Conservation (phyloP, 495 filamentous ascomycete genomes). For the Penicillium dipodomyicola region DNA sequence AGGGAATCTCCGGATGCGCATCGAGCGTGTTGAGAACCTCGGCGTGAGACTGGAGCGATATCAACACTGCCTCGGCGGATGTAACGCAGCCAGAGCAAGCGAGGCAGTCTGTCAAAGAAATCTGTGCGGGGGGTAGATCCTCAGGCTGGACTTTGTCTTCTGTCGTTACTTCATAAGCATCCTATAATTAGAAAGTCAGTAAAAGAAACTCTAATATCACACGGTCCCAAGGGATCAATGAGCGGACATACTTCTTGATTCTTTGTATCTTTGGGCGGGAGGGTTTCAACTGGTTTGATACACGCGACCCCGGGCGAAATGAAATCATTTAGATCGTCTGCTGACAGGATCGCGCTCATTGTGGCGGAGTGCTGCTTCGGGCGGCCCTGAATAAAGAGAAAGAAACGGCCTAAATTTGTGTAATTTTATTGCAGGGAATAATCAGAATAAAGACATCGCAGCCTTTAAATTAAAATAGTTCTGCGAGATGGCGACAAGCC, state of each 20-base stretch:
- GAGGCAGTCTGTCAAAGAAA: constrained; percentile 94
- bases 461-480: constrained; percentile 4
- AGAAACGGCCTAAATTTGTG: neutral
- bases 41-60: constrained; percentile 85
- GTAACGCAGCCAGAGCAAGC: constrained; percentile 98
- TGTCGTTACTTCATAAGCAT: constrained; percentile 81
- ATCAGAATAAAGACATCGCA: neutral
- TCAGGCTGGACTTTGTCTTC: constrained; percentile 71
- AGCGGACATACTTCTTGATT: constrained; percentile 33
- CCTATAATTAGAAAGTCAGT: constrained; percentile 45
- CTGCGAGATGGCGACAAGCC: constrained; percentile 9
- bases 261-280: constrained; percentile 56
- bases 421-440: neutral
- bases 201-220: neutral
- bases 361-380: constrained; percentile 31
- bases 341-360: constrained; percentile 96
- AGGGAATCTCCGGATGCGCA: constrained; percentile 53
- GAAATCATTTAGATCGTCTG: constrained; percentile 97
- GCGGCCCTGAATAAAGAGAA: constrained; percentile 11
- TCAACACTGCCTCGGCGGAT: constrained; percentile 90
- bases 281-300: constrained; percentile 93
- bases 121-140: constrained; percentile 68
- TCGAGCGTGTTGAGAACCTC: constrained; percentile 86
- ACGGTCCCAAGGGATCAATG: neutral
- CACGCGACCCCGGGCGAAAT: constrained; percentile 96